Percentiles rank a stretch among this genome's conserved stretches.
Conservation (phyloP, 1,284 basidiomycete genomes). For the Leccinum fuscescens region DNA sequence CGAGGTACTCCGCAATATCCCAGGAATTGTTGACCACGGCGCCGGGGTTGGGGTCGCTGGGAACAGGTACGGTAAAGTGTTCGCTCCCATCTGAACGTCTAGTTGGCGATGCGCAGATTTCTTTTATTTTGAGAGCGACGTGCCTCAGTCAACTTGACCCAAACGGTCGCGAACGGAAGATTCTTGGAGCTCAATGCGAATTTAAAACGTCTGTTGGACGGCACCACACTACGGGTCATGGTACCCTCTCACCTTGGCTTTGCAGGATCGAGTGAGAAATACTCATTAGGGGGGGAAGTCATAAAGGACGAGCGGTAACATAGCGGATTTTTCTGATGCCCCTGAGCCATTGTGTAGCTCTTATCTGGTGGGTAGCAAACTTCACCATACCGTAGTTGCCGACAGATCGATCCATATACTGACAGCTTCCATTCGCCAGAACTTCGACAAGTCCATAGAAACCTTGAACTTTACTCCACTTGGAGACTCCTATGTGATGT, state of each 20-base stretch:
- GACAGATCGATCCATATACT: neutral
- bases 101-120: constrained; percentile 28
- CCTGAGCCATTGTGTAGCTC: neutral
- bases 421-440: neutral
- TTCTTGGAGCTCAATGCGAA: constrained; percentile 32
- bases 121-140: constrained; percentile 26
- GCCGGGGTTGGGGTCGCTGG: constrained; percentile 33
- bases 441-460: neutral
- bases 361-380: neutral
- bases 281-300: neutral
- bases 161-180: constrained; percentile 31
- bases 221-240: neutral
- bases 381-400: neutral
- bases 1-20: constrained; percentile 42
- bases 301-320: neutral
- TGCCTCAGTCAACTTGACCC: constrained; percentile 33
- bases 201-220: constrained; percentile 8
- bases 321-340: neutral
- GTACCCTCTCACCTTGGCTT: neutral
- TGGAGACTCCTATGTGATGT: neutral
- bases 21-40: constrained; percentile 37
- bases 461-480: neutral
- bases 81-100: constrained; percentile 10
- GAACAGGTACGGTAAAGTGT: constrained; percentile 35
- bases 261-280: neutral